phyloP scores from a whole-genome alignment of 176 grass and related monocot genomes.

The Oropetium thomaeum region DNA sequence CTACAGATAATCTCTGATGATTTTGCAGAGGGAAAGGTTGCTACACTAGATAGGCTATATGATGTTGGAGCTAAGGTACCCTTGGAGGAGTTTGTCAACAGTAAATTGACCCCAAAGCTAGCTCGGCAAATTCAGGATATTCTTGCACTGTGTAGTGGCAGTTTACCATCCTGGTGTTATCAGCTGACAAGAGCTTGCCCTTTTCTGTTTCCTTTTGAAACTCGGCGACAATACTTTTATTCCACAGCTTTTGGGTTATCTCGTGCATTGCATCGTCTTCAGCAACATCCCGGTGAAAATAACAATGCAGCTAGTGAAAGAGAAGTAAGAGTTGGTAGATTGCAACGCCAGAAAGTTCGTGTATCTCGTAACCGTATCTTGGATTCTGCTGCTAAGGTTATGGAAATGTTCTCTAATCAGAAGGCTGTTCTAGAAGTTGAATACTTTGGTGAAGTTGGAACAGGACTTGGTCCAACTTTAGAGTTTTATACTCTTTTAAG shows the following conservation, averaged over 20 bases:
- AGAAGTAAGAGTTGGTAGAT: conserved; percentile 67
- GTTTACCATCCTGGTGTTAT: conserved; percentile 87
- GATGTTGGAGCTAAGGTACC: conserved; percentile 46
- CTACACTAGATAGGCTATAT: conserved; percentile 43
- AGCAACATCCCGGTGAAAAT: conserved; percentile 81
- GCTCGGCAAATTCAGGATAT: conserved; percentile 89
- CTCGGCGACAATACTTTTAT: conserved; percentile 80
- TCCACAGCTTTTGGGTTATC: conserved; percentile 90
- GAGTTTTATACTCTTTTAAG: conserved; percentile 94
- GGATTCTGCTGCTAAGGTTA: conserved; percentile 92
- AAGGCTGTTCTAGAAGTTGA: conserved; percentile 92
- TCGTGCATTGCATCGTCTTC: conserved; percentile 82
- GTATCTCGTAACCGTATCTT: conserved; percentile 79
- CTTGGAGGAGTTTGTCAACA: conserved; percentile 71
- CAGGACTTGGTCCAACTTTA: conserved; percentile 84
- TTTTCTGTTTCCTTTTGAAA: conserved; percentile 90
- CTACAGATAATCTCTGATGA: conserved; percentile 50
- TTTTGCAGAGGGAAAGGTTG: conserved; percentile 65
- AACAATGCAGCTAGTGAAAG: conserved; percentile 57
- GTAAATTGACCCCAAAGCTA: conserved; percentile 83
- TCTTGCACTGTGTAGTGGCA: conserved; percentile 86
- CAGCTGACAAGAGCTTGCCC: conserved; percentile 83
- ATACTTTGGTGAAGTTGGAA: conserved; percentile 96
- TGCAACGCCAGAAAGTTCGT: conserved; percentile 92
- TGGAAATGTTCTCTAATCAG: conserved; percentile 88